Conservation (phyloP, 495 filamentous ascomycete genomes). For the Oidiodendron maius region DNA sequence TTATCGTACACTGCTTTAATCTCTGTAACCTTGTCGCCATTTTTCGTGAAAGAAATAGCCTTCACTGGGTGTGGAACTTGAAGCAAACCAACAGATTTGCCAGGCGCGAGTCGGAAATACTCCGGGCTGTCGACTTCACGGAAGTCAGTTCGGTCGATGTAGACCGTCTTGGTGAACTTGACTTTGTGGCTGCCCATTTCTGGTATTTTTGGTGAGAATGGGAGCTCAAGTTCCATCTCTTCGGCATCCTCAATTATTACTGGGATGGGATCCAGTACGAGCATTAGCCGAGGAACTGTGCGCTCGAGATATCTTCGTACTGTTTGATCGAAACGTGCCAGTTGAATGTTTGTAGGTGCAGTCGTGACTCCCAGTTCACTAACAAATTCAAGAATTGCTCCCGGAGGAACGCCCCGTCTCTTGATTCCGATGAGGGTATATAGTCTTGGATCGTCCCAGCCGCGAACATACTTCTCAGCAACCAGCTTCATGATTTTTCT, state of each 20-base stretch:
- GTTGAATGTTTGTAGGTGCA: conserved; percentile 58
- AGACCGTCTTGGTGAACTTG: conserved; percentile 78
- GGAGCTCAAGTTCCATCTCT: conserved; percentile 52
- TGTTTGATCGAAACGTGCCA: conserved; percentile 60
- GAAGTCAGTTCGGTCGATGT: conserved; percentile 93
- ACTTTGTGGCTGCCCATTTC: conserved; percentile 49
- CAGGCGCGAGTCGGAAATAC: conserved; percentile 90
- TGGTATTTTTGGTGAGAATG: conserved; percentile 64
- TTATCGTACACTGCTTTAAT: conserved; percentile 61
- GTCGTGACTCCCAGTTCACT: conserved; percentile 78
- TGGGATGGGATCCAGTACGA: conserved; percentile 66
- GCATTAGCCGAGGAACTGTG: conserved; percentile 73
- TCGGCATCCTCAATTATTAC: conserved; percentile 68
- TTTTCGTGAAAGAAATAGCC: conserved; percentile 69
- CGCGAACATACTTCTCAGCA: conserved; percentile 55
- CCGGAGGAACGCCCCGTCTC: conserved; percentile 74
- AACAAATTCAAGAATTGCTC: conserved; percentile 73
- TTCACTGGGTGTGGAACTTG: conserved; percentile 79
- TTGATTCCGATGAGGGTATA: conserved; percentile 74
- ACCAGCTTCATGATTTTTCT: conserved; percentile 68
- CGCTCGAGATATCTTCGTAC: conserved; percentile 72
- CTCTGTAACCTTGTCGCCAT: conserved; percentile 66
- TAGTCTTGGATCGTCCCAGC: conserved; percentile 77
- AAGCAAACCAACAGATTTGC: conserved; percentile 82
- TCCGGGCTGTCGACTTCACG: conserved; percentile 76